Evolutionary conservation across 805 yeast species (phyloP).

Genomic region (Candida alai): DNA sequence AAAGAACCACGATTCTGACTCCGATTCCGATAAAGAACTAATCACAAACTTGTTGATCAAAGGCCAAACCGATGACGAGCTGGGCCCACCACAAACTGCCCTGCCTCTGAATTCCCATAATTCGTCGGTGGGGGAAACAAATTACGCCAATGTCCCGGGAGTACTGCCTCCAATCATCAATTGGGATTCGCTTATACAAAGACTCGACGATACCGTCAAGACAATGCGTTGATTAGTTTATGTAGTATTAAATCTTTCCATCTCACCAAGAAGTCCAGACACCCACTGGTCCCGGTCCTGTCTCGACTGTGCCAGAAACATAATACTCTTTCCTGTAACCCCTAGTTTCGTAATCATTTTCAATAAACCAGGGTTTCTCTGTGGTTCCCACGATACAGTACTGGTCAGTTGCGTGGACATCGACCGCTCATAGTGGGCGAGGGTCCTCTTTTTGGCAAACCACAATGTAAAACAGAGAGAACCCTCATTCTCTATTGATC

Average conservation of each 20-base stretch:
- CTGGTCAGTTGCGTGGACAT: conserved; percentile 8
- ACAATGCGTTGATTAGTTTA: conserved; percentile 4
- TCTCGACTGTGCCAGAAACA: conserved; percentile 77
- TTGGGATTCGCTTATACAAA: too few species aligned
- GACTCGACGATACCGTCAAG: too few species aligned
- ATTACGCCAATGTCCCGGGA: too few species aligned
- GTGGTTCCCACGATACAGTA: conserved; percentile 10
- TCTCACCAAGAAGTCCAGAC: conserved; percentile 37
- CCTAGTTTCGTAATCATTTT: conserved; percentile 55
- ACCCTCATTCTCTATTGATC: conserved; percentile 72
- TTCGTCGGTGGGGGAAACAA: too few species aligned
- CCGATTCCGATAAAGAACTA: conserved; percentile 23
- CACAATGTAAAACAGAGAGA: conserved; percentile 78
- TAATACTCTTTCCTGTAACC: conserved; percentile 61
- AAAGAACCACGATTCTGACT: too few species aligned
- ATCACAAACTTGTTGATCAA: too few species aligned
- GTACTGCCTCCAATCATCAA: too few species aligned
- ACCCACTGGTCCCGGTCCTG: conserved; percentile 88
- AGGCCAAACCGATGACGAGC: too few species aligned
- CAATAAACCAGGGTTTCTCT: conserved; percentile 41
- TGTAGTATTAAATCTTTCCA: conserved; percentile 33
- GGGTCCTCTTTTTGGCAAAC: conserved; percentile 63
- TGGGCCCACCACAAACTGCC: too few species aligned
- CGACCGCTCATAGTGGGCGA: conserved; percentile 19
- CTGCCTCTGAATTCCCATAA: too few species aligned